Conservation (phyloP, 2,329 filamentous ascomycete species). For the Fusarium proliferatum region DNA sequence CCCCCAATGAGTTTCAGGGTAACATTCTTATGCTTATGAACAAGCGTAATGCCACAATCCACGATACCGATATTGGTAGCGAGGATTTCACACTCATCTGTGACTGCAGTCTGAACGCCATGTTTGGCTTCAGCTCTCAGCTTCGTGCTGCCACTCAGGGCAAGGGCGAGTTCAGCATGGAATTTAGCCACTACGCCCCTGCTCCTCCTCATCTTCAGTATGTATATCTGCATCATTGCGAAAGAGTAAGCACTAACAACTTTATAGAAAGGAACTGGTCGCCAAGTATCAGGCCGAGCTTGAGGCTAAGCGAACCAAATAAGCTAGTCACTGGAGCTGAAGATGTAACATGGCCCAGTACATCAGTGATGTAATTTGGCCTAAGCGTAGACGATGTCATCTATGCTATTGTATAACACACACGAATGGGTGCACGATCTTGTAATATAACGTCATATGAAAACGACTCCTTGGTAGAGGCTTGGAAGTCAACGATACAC, state of each 20-base stretch:
- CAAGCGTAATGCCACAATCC: slow-evolving; percentile 94
- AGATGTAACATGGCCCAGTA: background rate
- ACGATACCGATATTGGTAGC: slow-evolving; percentile 91
- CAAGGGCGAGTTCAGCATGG: slow-evolving; percentile 99
- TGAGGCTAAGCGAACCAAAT: slow-evolving; percentile 66
- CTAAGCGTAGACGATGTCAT: slow-evolving; percentile 10
- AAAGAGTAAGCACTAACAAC: slow-evolving; percentile 8
- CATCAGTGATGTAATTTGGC: slow-evolving; percentile 12
- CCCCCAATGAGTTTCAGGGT: slow-evolving; percentile 97
- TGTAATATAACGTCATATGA: slow-evolving; percentile 44
- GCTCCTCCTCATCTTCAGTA: slow-evolving; percentile 91
- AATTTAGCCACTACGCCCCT: slow-evolving; percentile 94
- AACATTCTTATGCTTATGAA: slow-evolving; percentile 95
- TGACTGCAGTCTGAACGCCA: slow-evolving; percentile 93
- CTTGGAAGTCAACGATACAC: slow-evolving; percentile 32
- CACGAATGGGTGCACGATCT: slow-evolving; percentile 39
- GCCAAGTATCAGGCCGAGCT: slow-evolving; percentile 70
- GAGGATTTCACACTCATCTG: slow-evolving; percentile 95
- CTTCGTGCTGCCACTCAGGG: slow-evolving; percentile 94
- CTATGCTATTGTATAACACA: slow-evolving; percentile 40
- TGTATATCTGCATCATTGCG: slow-evolving; percentile 50
- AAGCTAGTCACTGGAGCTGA: slow-evolving; percentile 37
- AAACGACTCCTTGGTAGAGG: slow-evolving; percentile 13
- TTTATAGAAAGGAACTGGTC: slow-evolving; percentile 65
- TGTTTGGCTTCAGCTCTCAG: slow-evolving; percentile 97